A percentile compares a stretch with the other conserved stretches of the same genome.
These are phyloP conservation scores for Wickerhamiella allomyrinae DNA, from an alignment of 805 yeast genomes.

Conservation along the genomic window DNA sequence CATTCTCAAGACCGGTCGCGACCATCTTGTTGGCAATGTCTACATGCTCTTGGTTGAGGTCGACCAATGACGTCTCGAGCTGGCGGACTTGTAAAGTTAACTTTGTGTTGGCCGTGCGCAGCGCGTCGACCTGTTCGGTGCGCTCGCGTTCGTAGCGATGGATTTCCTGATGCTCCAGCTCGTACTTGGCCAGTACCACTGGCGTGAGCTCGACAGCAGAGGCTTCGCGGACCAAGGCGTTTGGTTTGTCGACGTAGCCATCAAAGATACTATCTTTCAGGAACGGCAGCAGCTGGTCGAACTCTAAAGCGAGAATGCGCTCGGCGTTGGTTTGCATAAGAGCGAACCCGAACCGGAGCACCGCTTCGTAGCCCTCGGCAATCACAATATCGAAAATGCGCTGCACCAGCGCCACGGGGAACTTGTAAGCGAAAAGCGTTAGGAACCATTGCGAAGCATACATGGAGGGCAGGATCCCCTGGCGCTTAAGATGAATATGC, in stretches of 20 bases:
- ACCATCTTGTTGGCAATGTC: slow-evolving; percentile 81
- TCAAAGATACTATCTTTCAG: slow-evolving; percentile 70
- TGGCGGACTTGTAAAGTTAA: slow-evolving; percentile 58
- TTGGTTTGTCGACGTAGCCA: slow-evolving; percentile 46
- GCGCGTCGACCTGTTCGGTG: slow-evolving; percentile 42
- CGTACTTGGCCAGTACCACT: slow-evolving; percentile 52
- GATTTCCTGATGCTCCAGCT: slow-evolving; percentile 62
- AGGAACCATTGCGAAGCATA: slow-evolving; percentile 97
- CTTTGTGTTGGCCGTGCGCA: slow-evolving; percentile 54
- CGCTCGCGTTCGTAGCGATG: slow-evolving; percentile 52
- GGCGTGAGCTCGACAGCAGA: slow-evolving; percentile 63
- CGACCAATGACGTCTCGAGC: slow-evolving; percentile 53
- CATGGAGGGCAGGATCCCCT: slow-evolving; percentile 87
- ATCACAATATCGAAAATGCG: slow-evolving; percentile 79
- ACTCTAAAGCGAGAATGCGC: slow-evolving; percentile 43
- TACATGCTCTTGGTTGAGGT: slow-evolving; percentile 69
- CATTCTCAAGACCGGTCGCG: slow-evolving; percentile 57
- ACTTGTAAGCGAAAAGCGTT: slow-evolving; percentile 87
- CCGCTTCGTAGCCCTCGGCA: slow-evolving; percentile 81
- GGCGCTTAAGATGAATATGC: slow-evolving; percentile 61
- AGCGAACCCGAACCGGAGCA: slow-evolving; percentile 71
- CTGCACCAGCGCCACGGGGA: slow-evolving; percentile 77
- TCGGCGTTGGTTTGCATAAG: slow-evolving; percentile 57
- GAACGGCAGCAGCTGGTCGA: slow-evolving; percentile 64
- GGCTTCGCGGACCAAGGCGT: slow-evolving; percentile 66